Conservation (phyloP, 345 rosid species). For the Citrus reticulata region DNA sequence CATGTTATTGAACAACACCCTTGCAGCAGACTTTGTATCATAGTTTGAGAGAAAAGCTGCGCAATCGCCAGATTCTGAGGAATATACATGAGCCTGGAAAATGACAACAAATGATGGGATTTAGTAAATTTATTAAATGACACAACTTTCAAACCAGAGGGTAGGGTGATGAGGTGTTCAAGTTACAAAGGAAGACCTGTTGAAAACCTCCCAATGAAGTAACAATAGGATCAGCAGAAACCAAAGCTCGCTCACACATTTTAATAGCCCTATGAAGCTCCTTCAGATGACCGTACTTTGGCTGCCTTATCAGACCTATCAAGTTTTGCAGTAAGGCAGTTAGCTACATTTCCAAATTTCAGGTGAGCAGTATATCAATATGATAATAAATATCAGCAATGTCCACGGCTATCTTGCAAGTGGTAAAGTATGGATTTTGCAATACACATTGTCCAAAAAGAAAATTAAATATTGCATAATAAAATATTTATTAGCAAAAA, state of each 20-base stretch:
- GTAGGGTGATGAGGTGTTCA: not conserved
- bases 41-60: conserved; percentile 96
- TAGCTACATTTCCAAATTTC: conserved; percentile 15
- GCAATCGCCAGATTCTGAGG: conserved; percentile 80
- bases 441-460: not conserved
- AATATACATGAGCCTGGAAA: conserved; percentile 74
- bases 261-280: conserved; percentile 93
- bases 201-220: conserved; percentile 82
- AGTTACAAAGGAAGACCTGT: conserved; percentile 46
- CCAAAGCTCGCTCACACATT: conserved; percentile 87
- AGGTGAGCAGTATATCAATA: not conserved
- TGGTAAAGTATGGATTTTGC: not conserved
- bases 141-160: conserved; percentile 4
- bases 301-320: conserved; percentile 88
- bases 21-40: conserved; percentile 75
- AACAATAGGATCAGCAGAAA: conserved; percentile 76
- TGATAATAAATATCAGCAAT: not conserved
- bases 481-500: not conserved
- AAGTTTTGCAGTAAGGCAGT: conserved; percentile 8
- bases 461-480: not conserved
- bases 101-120: conserved; percentile 8
- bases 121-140: conserved; percentile 14
- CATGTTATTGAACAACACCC: conserved; percentile 89
- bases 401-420: not conserved
- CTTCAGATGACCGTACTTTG: conserved; percentile 94